Evolutionary conservation across 306 rosid genomes (phyloP), one percentile per base, ranked within the genome.

Genomic region (Sophora flavescens): DNA sequence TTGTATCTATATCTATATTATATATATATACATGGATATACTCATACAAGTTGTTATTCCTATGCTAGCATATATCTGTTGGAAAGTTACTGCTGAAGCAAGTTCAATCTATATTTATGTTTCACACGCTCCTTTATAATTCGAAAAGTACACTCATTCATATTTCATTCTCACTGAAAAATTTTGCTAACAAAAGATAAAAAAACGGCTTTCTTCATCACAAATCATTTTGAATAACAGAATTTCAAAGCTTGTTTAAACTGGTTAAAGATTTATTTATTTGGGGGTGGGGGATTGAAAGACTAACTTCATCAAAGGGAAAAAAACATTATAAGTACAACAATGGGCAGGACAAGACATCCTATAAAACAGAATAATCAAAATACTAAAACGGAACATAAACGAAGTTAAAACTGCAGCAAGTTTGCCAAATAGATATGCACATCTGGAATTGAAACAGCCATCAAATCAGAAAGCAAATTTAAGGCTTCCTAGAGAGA

Each of bases 291-390:
- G 28, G 26, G 50, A 38, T 15, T n/a, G 68, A 38, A 62, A 33
- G 36, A 36, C 11, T 7, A 63, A 15, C 17, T 63, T 78, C 7
- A 70, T 63, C 38, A 30, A 38, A 33, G 35, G 52, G 33, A 18
- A 2, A 61, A 72, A 36, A 15, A 5, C n/a, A 47, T 22, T 22
- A 22, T 22, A 52, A 62, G 7, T 16, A 35, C 52, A 48, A 16
- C 18, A 13, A 16, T 17, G 15, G 51, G 30, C 63, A 75, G 11
- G 28, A 75, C 41, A 75, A 60, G 36, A 32, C 12, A 45, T 74
- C 69, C 28, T 60, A 32, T n/a, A 15, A 47, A 67, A 61, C 68
- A 45, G 61, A 74, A 61, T 33, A 61, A 61, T 17, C n/a, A 74
- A 36, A 44, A 30, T 28, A 57, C 16, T 10, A 58, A n/a, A 35